phyloP scores from a whole-genome alignment of 2,329 filamentous ascomycete species.

The Fusarium sp. region DNA sequence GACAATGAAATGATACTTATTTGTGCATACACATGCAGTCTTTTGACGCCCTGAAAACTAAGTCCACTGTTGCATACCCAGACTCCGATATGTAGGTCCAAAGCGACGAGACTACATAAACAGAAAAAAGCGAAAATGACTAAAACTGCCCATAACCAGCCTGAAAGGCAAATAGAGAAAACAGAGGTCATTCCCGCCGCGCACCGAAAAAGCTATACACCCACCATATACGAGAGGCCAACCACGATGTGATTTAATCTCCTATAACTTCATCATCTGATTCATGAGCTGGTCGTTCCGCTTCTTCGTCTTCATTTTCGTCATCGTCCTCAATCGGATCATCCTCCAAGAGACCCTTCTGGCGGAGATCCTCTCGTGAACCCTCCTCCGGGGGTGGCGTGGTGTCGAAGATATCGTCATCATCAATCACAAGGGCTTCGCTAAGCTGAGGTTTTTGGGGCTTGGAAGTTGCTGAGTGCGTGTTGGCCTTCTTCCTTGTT shows the following conservation, averaged over 20 bases:
- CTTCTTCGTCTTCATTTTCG: slow-evolving; percentile 50
- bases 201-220: slow-evolving; percentile 29
- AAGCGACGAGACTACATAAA: slow-evolving; percentile 32
- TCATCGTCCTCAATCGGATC: slow-evolving; percentile 57
- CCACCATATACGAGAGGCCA: slow-evolving; percentile 19
- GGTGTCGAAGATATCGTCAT: slow-evolving; percentile 60
- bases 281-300: slow-evolving; percentile 51
- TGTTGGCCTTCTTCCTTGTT: slow-evolving; percentile 55
- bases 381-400: slow-evolving; percentile 68
- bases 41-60: slow-evolving; percentile 33
- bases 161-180: slow-evolving; percentile 18
- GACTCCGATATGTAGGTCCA: slow-evolving; percentile 39
- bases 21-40: slow-evolving; percentile 29
- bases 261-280: slow-evolving; percentile 61
- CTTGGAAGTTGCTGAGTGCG: slow-evolving; percentile 41
- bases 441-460: slow-evolving; percentile 53
- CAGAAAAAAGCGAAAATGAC: slow-evolving; percentile 25
- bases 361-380: slow-evolving; percentile 67
- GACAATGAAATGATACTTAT: slow-evolving; percentile 19
- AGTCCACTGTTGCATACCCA: slow-evolving; percentile 39
- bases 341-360: slow-evolving; percentile 67
- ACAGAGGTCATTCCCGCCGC: slow-evolving; percentile 25
- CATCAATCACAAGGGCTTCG: slow-evolving; percentile 61
- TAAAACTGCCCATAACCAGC: slow-evolving; percentile 11
- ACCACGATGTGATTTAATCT: slow-evolving; percentile 52